Percentiles rank a stretch among this genome's conserved stretches.
Evolutionary conservation across 176 grass and related monocot genomes (phyloP).

Genomic region (Paspalum vaginatum): DNA sequence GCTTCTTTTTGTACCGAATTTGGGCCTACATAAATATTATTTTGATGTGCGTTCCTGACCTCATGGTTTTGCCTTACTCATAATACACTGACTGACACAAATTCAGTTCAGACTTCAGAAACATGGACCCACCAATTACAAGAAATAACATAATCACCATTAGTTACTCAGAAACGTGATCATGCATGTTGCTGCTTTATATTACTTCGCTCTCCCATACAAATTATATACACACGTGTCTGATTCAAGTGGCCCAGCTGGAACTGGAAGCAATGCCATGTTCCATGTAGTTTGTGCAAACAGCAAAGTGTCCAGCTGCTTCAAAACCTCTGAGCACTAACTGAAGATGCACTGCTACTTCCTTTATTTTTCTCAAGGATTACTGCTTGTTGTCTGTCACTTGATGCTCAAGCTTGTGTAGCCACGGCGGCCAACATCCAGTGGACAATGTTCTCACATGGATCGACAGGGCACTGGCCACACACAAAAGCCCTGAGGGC

Average conservation of each 20-base stretch:
- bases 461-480: conserved; percentile 30
- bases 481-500: conserved; percentile 3
- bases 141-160: neutral
- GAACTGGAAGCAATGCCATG: conserved; percentile 22
- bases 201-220: too few relatives aligned
- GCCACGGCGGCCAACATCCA: conserved; percentile 19
- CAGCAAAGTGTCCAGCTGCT: neutral
- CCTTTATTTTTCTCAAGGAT: neutral
- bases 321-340: conserved; percentile 1
- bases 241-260: neutral
- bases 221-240: neutral
- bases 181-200: neutral
- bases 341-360: conserved; percentile 10
- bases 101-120: neutral
- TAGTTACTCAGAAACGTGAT: neutral
- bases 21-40: too few relatives aligned
- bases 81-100: neutral
- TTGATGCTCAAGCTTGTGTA: conserved; percentile 51
- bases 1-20: neutral
- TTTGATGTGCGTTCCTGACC: too few relatives aligned
- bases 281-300: neutral
- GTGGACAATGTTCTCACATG: conserved; percentile 35
- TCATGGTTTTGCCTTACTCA: too few relatives aligned
- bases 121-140: neutral
- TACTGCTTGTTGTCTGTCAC: conserved; percentile 11